Percentiles rank a stretch among this genome's conserved stretches.
These are phyloP conservation scores for Danielia reshetovae DNA, from an alignment of 805 yeast species.

Conservation along the genomic window DNA sequence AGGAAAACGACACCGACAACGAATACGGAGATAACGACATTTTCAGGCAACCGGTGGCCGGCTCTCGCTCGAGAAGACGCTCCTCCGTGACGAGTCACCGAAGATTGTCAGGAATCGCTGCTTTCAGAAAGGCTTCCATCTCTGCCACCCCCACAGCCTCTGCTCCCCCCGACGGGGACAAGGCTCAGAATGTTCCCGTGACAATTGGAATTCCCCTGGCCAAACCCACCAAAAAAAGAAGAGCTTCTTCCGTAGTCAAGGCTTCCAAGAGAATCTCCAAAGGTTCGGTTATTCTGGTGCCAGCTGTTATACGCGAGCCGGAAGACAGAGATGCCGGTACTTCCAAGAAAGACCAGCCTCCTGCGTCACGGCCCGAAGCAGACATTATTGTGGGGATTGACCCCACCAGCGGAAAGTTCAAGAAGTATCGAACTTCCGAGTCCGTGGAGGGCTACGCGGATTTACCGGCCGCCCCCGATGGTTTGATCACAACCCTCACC, in stretches of 20 bases:
- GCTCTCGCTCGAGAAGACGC: slow-evolving; percentile 19
- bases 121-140: slow-evolving; percentile 25
- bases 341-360: not conserved
- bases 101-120: slow-evolving; percentile 34
- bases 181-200: slow-evolving; percentile 21
- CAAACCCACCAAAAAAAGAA: slow-evolving; percentile 27
- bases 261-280: slow-evolving; percentile 4
- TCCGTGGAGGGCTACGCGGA: slow-evolving; percentile 8
- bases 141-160: slow-evolving; percentile 17
- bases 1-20: slow-evolving; percentile 12
- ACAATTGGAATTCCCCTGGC: slow-evolving; percentile 37
- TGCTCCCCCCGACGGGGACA: slow-evolving; percentile 11
- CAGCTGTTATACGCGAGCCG: slow-evolving; percentile 3
- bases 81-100: slow-evolving; percentile 30
- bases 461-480: slow-evolving; percentile 39
- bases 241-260: slow-evolving; percentile 19
- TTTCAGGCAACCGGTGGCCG: slow-evolving; percentile 25
- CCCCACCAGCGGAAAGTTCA: slow-evolving; percentile 24
- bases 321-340: slow-evolving; percentile 4
- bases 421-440: slow-evolving; percentile 20
- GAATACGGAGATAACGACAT: slow-evolving; percentile 26
- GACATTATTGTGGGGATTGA: slow-evolving; percentile 32
- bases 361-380: not conserved
- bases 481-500: slow-evolving; percentile 27
- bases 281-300: slow-evolving; percentile 6